Conservation (phyloP, 2,329 filamentous ascomycete species). For the Aspergillus tanneri region DNA sequence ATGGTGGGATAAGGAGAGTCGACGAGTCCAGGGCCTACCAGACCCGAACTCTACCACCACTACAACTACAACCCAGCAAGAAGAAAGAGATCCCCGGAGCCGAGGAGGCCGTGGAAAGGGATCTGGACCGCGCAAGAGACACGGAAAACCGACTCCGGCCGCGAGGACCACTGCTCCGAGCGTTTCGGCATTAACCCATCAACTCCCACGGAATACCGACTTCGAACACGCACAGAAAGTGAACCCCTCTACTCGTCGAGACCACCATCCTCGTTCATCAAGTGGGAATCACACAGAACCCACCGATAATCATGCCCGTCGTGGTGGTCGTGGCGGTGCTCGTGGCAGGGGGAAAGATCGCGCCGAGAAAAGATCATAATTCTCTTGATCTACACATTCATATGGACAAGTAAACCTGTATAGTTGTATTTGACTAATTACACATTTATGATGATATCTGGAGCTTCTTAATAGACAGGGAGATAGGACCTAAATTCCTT, state of each 20-base stretch:
- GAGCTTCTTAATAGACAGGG: too few relatives aligned
- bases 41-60: conserved; percentile 22
- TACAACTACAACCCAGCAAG: conserved; percentile 12
- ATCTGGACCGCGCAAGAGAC: conserved; percentile 15
- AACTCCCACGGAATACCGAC: conserved; percentile 10
- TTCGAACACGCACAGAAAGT: conserved; percentile 9
- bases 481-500: too few relatives aligned
- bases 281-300: conserved; percentile 16
- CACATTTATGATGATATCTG: too few relatives aligned
- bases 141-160: conserved; percentile 8
- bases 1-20: conserved; percentile 44
- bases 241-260: conserved; percentile 8
- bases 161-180: conserved; percentile 2
- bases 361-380: background rate
- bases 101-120: conserved; percentile 7
- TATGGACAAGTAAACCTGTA: background rate
- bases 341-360: conserved; percentile 22
- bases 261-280: conserved; percentile 1
- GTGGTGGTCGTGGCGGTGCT: conserved; percentile 21
- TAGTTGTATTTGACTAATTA: too few relatives aligned
- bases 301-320: conserved; percentile 18
- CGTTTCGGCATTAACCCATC: conserved; percentile 10
- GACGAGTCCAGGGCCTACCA: conserved; percentile 35
- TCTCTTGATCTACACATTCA: background rate
- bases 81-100: conserved; percentile 9